These are phyloP conservation scores for Cinnamomum chago DNA, from an alignment of 164 flowering plant species.

Conservation along the genomic window DNA sequence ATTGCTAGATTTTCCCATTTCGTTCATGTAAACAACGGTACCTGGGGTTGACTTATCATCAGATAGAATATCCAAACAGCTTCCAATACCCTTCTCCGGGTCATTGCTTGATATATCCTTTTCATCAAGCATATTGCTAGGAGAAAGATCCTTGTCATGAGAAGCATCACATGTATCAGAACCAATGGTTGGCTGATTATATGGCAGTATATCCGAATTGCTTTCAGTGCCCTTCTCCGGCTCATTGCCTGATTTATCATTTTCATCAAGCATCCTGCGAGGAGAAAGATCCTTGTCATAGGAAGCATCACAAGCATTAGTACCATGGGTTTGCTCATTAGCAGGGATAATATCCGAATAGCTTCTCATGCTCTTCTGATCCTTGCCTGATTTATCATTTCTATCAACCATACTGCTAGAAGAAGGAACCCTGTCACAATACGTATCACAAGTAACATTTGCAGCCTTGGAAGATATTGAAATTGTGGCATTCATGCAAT, in stretches of 20 bases:
- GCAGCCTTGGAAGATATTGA: neutral
- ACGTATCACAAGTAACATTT: conserved; percentile 1
- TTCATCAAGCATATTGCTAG: conserved; percentile 5
- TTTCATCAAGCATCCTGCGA: conserved; percentile 6
- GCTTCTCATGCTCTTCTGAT: neutral
- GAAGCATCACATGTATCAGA: conserved; percentile 11
- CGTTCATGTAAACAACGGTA: neutral
- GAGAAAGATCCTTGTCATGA: conserved; percentile 16
- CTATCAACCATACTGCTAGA: neutral
- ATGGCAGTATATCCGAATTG: conserved; percentile 10
- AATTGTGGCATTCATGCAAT: conserved; percentile 1
- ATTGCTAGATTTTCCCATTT: neutral
- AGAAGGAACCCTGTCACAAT: neutral
- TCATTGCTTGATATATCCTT: conserved; percentile 17
- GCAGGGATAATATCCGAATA: neutral
- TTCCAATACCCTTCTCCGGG: conserved; percentile 15
- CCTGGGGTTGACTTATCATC: neutral
- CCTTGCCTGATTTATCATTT: neutral
- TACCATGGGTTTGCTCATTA: neutral
- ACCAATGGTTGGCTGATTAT: conserved; percentile 13
- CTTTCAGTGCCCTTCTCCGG: conserved; percentile 15
- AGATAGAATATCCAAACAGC: conserved; percentile 13
- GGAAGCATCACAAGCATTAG: conserved; percentile 5
- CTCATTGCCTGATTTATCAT: conserved; percentile 16
- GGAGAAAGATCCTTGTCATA: conserved; percentile 15